phyloP scores from a whole-genome alignment of 345 rosid genomes.

The Gossypium turneri region DNA sequence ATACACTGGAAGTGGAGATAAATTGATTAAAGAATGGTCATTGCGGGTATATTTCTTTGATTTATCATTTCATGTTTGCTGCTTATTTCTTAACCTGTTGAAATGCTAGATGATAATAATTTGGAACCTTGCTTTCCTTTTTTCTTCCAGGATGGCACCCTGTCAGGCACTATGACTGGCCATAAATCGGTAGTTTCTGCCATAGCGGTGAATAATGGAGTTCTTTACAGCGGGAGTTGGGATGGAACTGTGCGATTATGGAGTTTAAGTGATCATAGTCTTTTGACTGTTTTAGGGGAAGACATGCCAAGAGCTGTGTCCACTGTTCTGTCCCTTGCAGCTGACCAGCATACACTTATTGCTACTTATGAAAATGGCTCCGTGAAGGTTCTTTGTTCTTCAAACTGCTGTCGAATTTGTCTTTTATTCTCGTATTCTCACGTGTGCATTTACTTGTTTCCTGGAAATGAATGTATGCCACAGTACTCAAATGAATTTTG shows the following conservation, averaged over 20 bases:
- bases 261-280: slow-evolving; percentile 78
- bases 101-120: neutral
- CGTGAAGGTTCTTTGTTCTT: slow-evolving; percentile 47
- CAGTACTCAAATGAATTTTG: neutral
- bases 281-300: slow-evolving; percentile 68
- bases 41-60: slow-evolving; percentile 47
- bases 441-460: neutral
- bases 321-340: slow-evolving; percentile 60
- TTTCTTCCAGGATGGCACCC: slow-evolving; percentile 57
- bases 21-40: slow-evolving; percentile 81
- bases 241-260: slow-evolving; percentile 85
- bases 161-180: slow-evolving; percentile 71
- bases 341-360: slow-evolving; percentile 43
- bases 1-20: slow-evolving; percentile 91
- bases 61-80: slow-evolving; percentile 1
- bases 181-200: slow-evolving; percentile 88
- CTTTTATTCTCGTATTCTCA: neutral
- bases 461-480: neutral
- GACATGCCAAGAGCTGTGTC: slow-evolving; percentile 43
- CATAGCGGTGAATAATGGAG: slow-evolving; percentile 50
- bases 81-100: neutral
- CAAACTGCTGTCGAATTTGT: slow-evolving; percentile 12
- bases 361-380: slow-evolving; percentile 77
- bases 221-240: slow-evolving; percentile 92
- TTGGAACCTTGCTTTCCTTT: slow-evolving; percentile 3